Evolutionary conservation across 257 asterid genomes (phyloP).

Genomic region (Ajuga chamaepitys): DNA sequence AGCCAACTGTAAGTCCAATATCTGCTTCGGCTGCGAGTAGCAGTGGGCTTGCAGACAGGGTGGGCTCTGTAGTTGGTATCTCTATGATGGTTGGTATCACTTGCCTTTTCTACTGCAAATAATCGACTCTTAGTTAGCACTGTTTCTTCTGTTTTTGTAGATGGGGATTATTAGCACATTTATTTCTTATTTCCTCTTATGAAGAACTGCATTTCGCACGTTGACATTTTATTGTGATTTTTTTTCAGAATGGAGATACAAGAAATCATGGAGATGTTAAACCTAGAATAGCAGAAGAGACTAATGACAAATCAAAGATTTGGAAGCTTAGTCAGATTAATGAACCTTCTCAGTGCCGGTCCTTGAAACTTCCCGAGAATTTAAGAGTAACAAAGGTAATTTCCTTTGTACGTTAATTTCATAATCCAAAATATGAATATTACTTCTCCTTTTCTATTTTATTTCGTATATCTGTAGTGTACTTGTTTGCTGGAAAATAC

Average conservation of each 20-base stretch:
- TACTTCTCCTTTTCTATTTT: neutral
- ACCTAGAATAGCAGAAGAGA: conserved; percentile 58
- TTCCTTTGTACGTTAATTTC: neutral
- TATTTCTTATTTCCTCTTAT: neutral
- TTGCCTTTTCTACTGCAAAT: neutral
- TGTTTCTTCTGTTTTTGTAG: neutral
- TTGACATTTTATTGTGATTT: conserved; percentile 5
- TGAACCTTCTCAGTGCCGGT: conserved; percentile 74
- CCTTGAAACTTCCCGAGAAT: conserved; percentile 75
- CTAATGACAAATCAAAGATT: conserved; percentile 57
- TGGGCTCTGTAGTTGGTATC: conserved; percentile 57
- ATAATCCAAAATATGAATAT: neutral
- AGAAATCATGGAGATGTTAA: conserved; percentile 66
- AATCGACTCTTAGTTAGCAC: neutral
- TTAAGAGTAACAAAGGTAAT: conserved; percentile 60
- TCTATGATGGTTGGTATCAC: conserved; percentile 64
- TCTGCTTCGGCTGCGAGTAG: conserved; percentile 49
- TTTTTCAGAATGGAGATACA: conserved; percentile 58
- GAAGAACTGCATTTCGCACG: neutral
- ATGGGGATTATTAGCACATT: neutral
- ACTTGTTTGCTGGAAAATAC: too few species aligned
- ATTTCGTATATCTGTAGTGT: too few species aligned
- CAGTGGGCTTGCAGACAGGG: conserved; percentile 60
- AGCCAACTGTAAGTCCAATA: conserved; percentile 57
- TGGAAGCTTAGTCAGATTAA: conserved; percentile 71